phyloP scores from a whole-genome alignment of 2,329 filamentous ascomycete species.

The Colletotrichum shisoi region DNA sequence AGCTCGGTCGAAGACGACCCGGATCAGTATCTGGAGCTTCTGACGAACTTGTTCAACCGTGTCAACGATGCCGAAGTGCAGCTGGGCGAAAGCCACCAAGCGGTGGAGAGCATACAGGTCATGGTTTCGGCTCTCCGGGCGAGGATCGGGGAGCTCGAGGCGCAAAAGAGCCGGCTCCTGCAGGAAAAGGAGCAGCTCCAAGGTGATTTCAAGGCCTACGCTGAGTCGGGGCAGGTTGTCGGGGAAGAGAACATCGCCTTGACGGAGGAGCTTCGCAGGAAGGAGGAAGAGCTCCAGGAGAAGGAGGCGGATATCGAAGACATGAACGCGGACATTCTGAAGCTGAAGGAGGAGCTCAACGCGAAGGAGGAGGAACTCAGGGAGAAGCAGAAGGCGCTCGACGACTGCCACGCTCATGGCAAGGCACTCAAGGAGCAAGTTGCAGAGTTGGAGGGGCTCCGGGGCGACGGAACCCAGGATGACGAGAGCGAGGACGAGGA shows the following conservation, averaged over 20 bases:
- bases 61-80: background rate
- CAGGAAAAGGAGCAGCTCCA: background rate
- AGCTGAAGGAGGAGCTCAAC: background rate
- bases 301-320: background rate
- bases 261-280: background rate
- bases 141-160: background rate
- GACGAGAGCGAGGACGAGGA: background rate
- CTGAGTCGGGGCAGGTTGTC: background rate
- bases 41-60: background rate
- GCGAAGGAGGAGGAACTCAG: background rate
- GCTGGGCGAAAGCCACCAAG: background rate
- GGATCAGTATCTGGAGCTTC: background rate
- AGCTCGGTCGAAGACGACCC: background rate
- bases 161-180: background rate
- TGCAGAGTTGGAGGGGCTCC: background rate
- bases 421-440: background rate
- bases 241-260: background rate
- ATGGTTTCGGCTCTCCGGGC: background rate
- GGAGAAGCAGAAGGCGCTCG: background rate
- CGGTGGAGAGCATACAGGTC: background rate
- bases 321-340: background rate
- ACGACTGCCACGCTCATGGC: conserved; percentile 2
- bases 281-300: background rate
- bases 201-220: too few relatives aligned
- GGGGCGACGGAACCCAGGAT: background rate